Conservation (phyloP, 768 basidiomycete genomes). For the Russula lepida region DNA sequence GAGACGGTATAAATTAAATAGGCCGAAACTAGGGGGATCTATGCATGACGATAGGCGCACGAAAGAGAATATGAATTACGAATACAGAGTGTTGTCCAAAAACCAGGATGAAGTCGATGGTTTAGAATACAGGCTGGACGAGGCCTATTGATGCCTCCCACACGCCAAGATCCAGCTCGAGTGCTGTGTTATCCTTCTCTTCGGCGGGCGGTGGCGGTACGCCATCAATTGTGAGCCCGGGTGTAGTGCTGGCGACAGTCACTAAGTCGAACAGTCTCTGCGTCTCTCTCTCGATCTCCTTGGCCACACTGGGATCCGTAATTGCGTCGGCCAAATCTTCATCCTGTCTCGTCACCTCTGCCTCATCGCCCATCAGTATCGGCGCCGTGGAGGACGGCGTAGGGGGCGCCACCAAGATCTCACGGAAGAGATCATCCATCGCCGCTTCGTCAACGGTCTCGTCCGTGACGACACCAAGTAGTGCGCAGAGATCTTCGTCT, state of each 20-base stretch:
- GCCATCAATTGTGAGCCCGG: constrained; percentile 16
- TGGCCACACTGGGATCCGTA: constrained; percentile 19
- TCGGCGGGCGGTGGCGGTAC: background rate
- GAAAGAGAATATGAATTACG: constrained; percentile 17
- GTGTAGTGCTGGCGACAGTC: constrained; percentile 29
- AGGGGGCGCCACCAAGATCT: constrained; percentile 53
- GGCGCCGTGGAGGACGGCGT: constrained; percentile 29
- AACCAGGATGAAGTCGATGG: background rate
- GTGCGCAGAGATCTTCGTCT: constrained; percentile 15
- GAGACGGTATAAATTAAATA: constrained; percentile 14
- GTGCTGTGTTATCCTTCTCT: constrained; percentile 24
- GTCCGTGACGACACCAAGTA: constrained; percentile 22
- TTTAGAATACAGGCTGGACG: constrained; percentile 24
- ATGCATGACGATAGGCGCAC: constrained; percentile 13
- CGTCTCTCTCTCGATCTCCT: constrained; percentile 45
- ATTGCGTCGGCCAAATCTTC: background rate
- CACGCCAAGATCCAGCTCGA: constrained; percentile 27
- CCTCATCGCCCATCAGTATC: constrained; percentile 24
- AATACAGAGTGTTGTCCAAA: constrained; percentile 2
- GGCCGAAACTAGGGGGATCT: constrained; percentile 4
- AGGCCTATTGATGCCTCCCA: constrained; percentile 17
- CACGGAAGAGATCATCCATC: constrained; percentile 62
- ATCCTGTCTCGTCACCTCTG: constrained; percentile 23
- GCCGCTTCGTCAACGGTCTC: constrained; percentile 44
- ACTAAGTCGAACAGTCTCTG: constrained; percentile 52